phyloP scores from a whole-genome alignment of 2,329 filamentous ascomycete genomes.

The Fusarium xyrophilum region DNA sequence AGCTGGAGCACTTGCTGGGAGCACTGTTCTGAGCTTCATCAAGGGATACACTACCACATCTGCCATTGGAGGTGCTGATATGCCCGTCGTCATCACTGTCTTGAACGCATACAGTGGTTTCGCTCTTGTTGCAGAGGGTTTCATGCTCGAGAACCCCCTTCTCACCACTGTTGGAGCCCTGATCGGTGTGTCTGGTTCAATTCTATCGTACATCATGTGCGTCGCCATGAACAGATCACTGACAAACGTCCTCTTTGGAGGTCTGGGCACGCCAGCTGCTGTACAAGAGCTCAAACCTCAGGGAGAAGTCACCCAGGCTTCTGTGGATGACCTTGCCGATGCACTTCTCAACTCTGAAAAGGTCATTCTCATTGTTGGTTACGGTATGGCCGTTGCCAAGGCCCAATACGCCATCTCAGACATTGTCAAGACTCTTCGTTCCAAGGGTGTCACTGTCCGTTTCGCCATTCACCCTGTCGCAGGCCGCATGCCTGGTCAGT shows the following conservation, averaged over 20 bases:
- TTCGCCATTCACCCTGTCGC: slow-evolving; percentile 93
- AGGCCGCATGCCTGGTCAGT: slow-evolving; percentile 91
- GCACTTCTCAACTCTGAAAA: slow-evolving; percentile 77
- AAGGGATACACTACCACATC: slow-evolving; percentile 89
- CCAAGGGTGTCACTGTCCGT: slow-evolving; percentile 79
- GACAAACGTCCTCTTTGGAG: slow-evolving; percentile 89
- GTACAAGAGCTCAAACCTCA: slow-evolving; percentile 75
- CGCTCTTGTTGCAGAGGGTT: slow-evolving; percentile 85
- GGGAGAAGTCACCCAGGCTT: slow-evolving; percentile 79
- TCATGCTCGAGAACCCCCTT: slow-evolving; percentile 89
- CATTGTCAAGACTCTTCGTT: slow-evolving; percentile 76
- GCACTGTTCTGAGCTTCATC: slow-evolving; percentile 77
- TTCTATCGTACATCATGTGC: slow-evolving; percentile 86
- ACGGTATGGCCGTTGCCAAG: slow-evolving; percentile 94
- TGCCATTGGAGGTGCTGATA: slow-evolving; percentile 90
- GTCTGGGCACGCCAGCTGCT: slow-evolving; percentile 69
- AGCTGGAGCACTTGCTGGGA: slow-evolving; percentile 77
- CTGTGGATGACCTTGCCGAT: slow-evolving; percentile 81
- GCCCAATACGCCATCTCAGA: slow-evolving; percentile 90
- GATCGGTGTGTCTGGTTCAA: slow-evolving; percentile 88
- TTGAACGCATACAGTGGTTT: slow-evolving; percentile 92
- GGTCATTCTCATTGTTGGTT: slow-evolving; percentile 89
- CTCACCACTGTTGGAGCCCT: slow-evolving; percentile 85
- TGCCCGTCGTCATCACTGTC: slow-evolving; percentile 91
- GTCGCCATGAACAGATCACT: slow-evolving; percentile 91